Conservation (phyloP, 371 early-diverging fungal genomes). For the Mortierella sp. region DNA sequence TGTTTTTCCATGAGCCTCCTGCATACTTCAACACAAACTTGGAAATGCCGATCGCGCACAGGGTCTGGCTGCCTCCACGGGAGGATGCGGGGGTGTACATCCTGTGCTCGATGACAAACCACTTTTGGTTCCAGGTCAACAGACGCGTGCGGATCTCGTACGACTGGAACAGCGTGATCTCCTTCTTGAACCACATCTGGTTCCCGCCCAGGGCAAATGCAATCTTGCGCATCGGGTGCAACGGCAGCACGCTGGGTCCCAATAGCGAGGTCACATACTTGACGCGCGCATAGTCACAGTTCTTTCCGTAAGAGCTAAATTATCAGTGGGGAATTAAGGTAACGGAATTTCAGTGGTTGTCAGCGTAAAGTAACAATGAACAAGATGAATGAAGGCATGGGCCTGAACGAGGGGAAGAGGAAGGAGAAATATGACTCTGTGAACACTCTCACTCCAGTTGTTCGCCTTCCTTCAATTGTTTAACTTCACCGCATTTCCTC, state of each 20-base stretch:
- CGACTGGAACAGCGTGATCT: slow-evolving; percentile 56
- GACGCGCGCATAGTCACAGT: slow-evolving; percentile 56
- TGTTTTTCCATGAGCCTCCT: slow-evolving; percentile 55
- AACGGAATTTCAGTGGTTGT: background rate
- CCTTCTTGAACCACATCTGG: slow-evolving; percentile 56
- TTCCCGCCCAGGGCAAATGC: slow-evolving; percentile 53
- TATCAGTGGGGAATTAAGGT: background rate
- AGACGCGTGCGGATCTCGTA: slow-evolving; percentile 56
- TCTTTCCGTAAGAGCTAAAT: slow-evolving; percentile 54
- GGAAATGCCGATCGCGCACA: slow-evolving; percentile 56
- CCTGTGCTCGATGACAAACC: slow-evolving; percentile 56
- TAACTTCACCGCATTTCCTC: too few species aligned
- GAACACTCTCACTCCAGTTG: too few species aligned
- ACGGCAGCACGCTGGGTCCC: slow-evolving; percentile 50
- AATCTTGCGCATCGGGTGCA: slow-evolving; percentile 51
- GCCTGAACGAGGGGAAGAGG: too few species aligned
- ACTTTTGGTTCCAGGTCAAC: slow-evolving; percentile 56
- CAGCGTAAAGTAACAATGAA: too few species aligned
- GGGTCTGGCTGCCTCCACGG: slow-evolving; percentile 12
- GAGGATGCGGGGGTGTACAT: slow-evolving; percentile 37
- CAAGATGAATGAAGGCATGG: too few species aligned
- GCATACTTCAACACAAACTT: slow-evolving; percentile 56
- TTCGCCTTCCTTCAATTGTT: too few species aligned
- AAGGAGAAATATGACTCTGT: too few species aligned
- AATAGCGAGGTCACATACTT: slow-evolving; percentile 56